A percentile compares a stretch with the other conserved stretches of the same genome.
Conservation (phyloP, 2,329 filamentous ascomycete genomes). For the Colletotrichum sp. region DNA sequence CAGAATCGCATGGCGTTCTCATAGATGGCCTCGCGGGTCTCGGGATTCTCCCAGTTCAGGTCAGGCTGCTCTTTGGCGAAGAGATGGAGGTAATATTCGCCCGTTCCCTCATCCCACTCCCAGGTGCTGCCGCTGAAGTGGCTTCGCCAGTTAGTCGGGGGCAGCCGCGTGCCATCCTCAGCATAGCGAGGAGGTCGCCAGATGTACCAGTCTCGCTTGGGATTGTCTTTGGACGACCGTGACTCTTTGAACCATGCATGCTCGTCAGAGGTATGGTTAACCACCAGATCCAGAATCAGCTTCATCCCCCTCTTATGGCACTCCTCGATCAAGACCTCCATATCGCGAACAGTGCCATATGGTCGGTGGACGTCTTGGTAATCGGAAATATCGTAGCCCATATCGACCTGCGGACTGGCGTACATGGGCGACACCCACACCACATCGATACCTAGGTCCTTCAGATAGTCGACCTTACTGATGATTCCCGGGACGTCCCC, state of each 20-base stretch:
- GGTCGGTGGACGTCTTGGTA: slow-evolving; percentile 69
- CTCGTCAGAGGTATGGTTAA: slow-evolving; percentile 78
- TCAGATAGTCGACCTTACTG: slow-evolving; percentile 65
- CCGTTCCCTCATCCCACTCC: slow-evolving; percentile 74
- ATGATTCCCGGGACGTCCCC: slow-evolving; percentile 69
- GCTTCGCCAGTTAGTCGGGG: slow-evolving; percentile 78
- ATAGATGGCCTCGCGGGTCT: slow-evolving; percentile 73
- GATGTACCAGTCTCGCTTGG: slow-evolving; percentile 75
- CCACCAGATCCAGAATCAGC: slow-evolving; percentile 76
- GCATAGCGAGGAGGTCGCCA: slow-evolving; percentile 59
- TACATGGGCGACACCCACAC: slow-evolving; percentile 74
- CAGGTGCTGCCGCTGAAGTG: slow-evolving; percentile 68
- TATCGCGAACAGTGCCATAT: slow-evolving; percentile 71
- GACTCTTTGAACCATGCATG: slow-evolving; percentile 76
- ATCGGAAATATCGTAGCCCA: slow-evolving; percentile 74
- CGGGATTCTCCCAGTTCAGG: slow-evolving; percentile 82
- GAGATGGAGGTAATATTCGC: slow-evolving; percentile 79
- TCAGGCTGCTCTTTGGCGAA: slow-evolving; percentile 81
- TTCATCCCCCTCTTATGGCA: slow-evolving; percentile 70
- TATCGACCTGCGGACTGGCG: slow-evolving; percentile 68
- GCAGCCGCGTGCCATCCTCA: slow-evolving; percentile 63
- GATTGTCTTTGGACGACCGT: slow-evolving; percentile 62
- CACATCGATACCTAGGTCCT: slow-evolving; percentile 64
- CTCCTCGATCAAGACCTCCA: slow-evolving; percentile 65
- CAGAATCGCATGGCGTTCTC: slow-evolving; percentile 78